These are phyloP conservation scores for Pythium sukuiense DNA, from an alignment of 352 stramenopile species.

Conservation along the genomic window DNA sequence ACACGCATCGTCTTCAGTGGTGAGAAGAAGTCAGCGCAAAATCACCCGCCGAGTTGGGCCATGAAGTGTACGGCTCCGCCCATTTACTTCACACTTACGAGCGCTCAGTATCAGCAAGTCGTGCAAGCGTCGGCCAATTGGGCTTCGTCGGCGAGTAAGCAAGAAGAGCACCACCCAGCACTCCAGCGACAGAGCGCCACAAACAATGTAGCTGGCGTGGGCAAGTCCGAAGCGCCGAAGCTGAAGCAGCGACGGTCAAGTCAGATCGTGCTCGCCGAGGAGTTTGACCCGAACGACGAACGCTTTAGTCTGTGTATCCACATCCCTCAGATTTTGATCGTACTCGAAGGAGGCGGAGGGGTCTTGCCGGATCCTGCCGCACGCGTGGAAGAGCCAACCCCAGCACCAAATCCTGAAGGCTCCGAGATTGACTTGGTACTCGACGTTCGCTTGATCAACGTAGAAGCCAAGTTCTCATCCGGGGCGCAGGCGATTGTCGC, in stretches of 20 bases:
- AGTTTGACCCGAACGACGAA: constrained; percentile 69
- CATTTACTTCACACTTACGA: constrained; percentile 72
- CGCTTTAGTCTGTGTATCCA: constrained; percentile 55
- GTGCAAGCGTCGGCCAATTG: constrained; percentile 61
- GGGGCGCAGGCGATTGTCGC: constrained; percentile 46
- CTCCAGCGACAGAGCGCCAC: constrained; percentile 21
- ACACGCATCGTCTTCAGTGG: constrained; percentile 65
- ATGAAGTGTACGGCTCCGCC: constrained; percentile 69
- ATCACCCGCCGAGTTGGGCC: constrained; percentile 50
- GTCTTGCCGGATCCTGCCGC: not conserved
- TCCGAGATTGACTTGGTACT: constrained; percentile 61
- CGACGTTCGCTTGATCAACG: constrained; percentile 53
- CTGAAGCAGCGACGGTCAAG: constrained; percentile 1
- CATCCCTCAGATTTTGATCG: constrained; percentile 65
- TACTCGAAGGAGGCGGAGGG: constrained; percentile 50
- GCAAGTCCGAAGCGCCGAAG: not conserved
- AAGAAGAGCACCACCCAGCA: constrained; percentile 8
- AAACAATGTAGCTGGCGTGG: constrained; percentile 3
- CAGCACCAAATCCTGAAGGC: not conserved
- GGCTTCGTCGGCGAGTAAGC: constrained; percentile 33
- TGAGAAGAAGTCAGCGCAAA: constrained; percentile 43
- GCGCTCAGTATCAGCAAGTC: constrained; percentile 66
- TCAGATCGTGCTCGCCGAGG: constrained; percentile 4
- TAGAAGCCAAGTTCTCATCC: constrained; percentile 68
- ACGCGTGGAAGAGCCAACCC: not conserved